Base-by-base conservation (phyloP, 306 rosid genomes). In the Argentina anserina region DNA sequence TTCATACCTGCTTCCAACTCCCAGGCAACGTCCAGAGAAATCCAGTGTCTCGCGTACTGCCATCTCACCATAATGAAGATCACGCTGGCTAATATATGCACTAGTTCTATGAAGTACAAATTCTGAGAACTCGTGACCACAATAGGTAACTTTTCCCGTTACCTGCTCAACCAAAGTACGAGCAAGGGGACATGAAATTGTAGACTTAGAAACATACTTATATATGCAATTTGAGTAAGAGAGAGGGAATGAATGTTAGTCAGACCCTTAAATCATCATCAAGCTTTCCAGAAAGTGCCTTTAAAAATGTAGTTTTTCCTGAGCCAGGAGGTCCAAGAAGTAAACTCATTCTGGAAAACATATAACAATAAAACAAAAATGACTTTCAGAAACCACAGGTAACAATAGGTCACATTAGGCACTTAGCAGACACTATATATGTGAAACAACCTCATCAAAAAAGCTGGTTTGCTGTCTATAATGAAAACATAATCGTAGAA, bases 61-160 rank as follows among this genome's bases (percentile, higher is more conserved):
- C 97, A 90, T 85, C 86, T 90, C 93, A 65, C 97, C 93, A 28
- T 88, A 79, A 61, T 90, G 97, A 80, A 90, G 93, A 83, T 86
- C 90, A 37, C 88, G 84, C 71, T 86, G 93, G 79, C 97, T 88
- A 59, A 90, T 85, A 70, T 88, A 90, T 45, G 97, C 91, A 60
- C 88, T 83, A 11, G 97, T 90, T 74, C 97, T 86, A 58, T 82
- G 89, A 64, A 92, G 93, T 56, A 86, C 84, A 85, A 90, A 90
- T 70, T 90, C 93, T 10, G 84, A 81, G 23, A 90, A 73, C 80
- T 90, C 96, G 28, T 85, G 88, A 28, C 93, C 93, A 78, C 91
- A 86, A 64, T 88, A 90, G 20, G 90, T 90, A 66, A 90, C 78
- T 78, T 69, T 88, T 75, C 96, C 96, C 9, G 82, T 71, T 70